A percentile compares a stretch with the other conserved stretches of the same genome.
These are phyloP conservation scores for Globisporangium orthogonon DNA, from an alignment of 352 stramenopile species.

Conservation along the genomic window DNA sequence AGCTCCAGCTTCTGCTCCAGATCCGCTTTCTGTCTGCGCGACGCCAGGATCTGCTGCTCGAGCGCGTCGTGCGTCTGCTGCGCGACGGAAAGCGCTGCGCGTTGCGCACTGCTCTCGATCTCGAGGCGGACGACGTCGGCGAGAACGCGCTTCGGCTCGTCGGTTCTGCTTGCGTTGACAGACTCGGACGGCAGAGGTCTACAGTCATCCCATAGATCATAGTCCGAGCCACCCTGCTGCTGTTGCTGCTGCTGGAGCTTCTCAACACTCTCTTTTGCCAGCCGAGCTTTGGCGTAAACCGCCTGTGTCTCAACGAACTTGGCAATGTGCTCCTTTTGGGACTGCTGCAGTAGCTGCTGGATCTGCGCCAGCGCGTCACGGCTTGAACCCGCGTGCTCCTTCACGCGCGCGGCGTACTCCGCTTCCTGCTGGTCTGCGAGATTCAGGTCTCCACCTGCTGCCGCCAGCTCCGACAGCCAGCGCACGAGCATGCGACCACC, in stretches of 20 bases:
- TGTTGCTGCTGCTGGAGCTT: background rate
- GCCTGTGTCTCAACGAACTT: conserved; percentile 29
- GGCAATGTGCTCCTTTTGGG: conserved; percentile 34
- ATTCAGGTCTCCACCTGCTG: background rate
- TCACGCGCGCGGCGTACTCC: conserved; percentile 30
- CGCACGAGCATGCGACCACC: conserved; percentile 12
- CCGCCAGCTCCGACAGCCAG: conserved; percentile 20
- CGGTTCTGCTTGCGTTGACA: background rate
- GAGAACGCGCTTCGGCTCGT: conserved; percentile 3
- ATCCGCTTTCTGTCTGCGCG: conserved; percentile 23
- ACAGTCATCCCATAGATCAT: conserved; percentile 19
- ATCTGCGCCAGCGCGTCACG: conserved; percentile 36
- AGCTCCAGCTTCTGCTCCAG: conserved; percentile 35
- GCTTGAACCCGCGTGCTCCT: conserved; percentile 22
- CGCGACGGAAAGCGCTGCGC: conserved; percentile 13
- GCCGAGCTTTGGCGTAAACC: conserved; percentile 18
- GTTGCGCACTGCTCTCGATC: conserved; percentile 19
- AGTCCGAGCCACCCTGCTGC: conserved; percentile 4
- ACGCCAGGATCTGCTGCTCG: conserved; percentile 13
- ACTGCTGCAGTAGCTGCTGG: conserved; percentile 24
- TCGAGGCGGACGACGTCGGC: conserved; percentile 23
- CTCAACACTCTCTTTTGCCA: conserved; percentile 11
- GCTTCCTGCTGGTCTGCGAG: conserved; percentile 20
- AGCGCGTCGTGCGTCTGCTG: conserved; percentile 15
- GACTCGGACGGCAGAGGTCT: no score